A percentile compares a stretch with the other conserved stretches of the same genome.
phyloP scores from a whole-genome alignment of 108 stramenopile genomes.

The Skeletonema menzelii region DNA sequence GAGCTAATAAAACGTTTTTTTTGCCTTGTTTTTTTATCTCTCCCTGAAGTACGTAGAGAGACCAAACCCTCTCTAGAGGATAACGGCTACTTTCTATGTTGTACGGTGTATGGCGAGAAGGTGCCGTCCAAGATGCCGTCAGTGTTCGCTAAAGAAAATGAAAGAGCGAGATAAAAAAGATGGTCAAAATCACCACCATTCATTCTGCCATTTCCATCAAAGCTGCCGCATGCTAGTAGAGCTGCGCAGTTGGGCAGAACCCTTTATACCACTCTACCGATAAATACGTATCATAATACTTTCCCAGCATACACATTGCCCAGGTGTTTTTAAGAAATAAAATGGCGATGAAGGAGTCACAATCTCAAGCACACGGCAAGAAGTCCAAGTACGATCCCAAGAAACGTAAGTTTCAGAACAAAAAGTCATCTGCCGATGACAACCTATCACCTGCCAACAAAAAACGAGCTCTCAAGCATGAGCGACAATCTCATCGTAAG shows the following conservation, averaged over 20 bases:
- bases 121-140: too few species aligned
- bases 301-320: too few species aligned
- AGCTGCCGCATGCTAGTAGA: neutral
- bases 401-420: conserved; percentile 3
- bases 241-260: neutral
- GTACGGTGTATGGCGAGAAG: too few species aligned
- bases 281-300: too few species aligned
- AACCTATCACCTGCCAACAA: conserved; percentile 38
- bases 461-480: conserved; percentile 84
- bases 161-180: neutral
- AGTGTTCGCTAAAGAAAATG: neutral
- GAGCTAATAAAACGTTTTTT: too few species aligned
- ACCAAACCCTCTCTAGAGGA: too few species aligned
- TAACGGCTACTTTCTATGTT: too few species aligned
- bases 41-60: too few species aligned
- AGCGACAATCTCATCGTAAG: conserved; percentile 78
- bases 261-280: neutral
- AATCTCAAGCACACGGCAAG: neutral
- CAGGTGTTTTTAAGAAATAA: neutral
- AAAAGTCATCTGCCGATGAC: neutral
- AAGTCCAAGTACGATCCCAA: neutral
- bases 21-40: too few species aligned
- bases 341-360: neutral
- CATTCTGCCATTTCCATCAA: neutral
- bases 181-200: neutral